Base-by-base conservation (phyloP, 495 filamentous ascomycete species). In the Chlorociboria aeruginascens region DNA sequence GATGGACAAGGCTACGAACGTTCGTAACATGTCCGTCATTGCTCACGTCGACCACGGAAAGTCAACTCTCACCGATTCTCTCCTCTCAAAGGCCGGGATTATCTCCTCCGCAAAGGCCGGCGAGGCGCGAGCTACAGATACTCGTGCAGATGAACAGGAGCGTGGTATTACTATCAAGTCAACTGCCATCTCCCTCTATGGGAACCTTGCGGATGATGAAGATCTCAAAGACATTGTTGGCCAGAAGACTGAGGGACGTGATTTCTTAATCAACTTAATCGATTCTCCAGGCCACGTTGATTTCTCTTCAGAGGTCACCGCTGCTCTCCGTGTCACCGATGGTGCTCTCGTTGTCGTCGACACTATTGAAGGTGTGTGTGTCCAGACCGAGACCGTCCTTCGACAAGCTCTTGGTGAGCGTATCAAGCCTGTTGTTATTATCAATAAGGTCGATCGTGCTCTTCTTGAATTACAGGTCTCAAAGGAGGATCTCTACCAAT, bases 131-230 rank as follows among this genome's bases (percentile, higher is more conserved):
- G 94, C 89, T 68, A 99, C 90, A 61, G 92, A 99, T 74, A 99
- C 92, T 50, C 84, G 92, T 66, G 72, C 83, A 45, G 92, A 99
- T 68, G 92, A 99, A 68, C 92, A 99, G 72, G 92, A 99, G 59
- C 89, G 92, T 79, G 85, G 92, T 79, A 96, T 99, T 66, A 99
- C 92, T 60, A 99, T 99, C 81, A 99, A 99, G 82, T 99, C 92
- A 45, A 99, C 92, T 43, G 93, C 92, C 65, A 99, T 99, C 74
- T 97, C 92, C 58, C 79, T 99, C 50, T 99, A 95, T 73, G 88
- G 87, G 62, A 76, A 81, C 60, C 76, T 96, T 51, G 69, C 75
- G 43, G 81, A 84, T 55, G 73, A 77, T 43, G 92, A 95, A 55
- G 92, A 97, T 67, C 61, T 95, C 41, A 96, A 96, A 79, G 92